Evolutionary conservation across 257 asterid species (phyloP).

Genomic region (Solanum tarapatanum): DNA sequence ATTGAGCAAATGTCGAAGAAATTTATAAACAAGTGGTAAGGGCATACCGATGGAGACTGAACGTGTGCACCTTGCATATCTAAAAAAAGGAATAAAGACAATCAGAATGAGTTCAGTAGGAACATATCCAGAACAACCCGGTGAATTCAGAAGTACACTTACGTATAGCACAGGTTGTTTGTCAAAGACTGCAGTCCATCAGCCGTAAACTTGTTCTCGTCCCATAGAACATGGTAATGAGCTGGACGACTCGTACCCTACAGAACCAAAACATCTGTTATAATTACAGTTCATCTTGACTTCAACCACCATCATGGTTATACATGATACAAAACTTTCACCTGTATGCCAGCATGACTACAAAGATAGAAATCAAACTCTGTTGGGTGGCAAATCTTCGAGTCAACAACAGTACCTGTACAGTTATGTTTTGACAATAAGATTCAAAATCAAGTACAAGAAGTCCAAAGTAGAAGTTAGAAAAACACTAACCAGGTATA

Average conservation of each 20-base stretch:
- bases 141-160: conserved; percentile 7
- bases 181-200: conserved; percentile 77
- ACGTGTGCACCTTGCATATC: conserved; percentile 92
- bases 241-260: conserved; percentile 94
- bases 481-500: conserved; percentile 47
- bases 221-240: conserved; percentile 93
- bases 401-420: conserved; percentile 91
- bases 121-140: neutral
- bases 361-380: conserved; percentile 94
- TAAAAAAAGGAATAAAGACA: conserved; percentile 9
- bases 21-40: neutral
- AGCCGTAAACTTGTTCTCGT: conserved; percentile 81
- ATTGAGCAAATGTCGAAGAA: neutral
- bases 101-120: neutral
- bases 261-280: neutral
- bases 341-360: conserved; percentile 98
- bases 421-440: neutral
- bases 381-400: conserved; percentile 91
- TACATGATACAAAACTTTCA: neutral
- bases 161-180: conserved; percentile 93
- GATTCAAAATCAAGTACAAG: neutral
- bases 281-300: neutral
- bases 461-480: neutral
- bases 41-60: conserved; percentile 84
- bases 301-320: neutral